These are phyloP conservation scores for Pogostemon cablin DNA, from an alignment of 257 asterid genomes.

Conservation along the genomic window DNA sequence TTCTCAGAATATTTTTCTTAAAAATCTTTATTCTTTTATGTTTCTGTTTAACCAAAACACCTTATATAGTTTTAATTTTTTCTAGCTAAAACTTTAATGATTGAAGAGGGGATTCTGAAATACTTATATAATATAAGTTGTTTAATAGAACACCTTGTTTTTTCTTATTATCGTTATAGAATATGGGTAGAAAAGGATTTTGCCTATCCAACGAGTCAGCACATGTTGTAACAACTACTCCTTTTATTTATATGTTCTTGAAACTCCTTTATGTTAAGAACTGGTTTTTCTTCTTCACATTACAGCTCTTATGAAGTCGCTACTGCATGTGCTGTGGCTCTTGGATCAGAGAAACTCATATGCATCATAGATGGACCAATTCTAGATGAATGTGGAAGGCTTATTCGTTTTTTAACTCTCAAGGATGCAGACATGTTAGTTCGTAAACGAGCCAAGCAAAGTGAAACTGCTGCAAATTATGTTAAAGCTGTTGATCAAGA, in stretches of 20 bases:
- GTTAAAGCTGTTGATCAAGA: constrained; percentile 82
- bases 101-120: background rate
- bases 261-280: constrained; percentile 11
- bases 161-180: background rate
- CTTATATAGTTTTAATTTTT: background rate
- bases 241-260: background rate
- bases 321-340: constrained; percentile 94
- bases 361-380: constrained; percentile 92
- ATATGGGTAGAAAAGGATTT: background rate
- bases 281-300: constrained; percentile 27
- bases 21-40: background rate
- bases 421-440: constrained; percentile 79
- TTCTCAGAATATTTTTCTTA: constrained; percentile 1
- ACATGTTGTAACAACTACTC: background rate
- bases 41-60: background rate
- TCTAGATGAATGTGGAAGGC: constrained; percentile 72
- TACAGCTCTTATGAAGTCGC: constrained; percentile 96
- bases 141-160: background rate
- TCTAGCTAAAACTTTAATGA: background rate
- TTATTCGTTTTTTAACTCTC: constrained; percentile 78
- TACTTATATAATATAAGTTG: constrained; percentile 1
- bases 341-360: constrained; percentile 86
- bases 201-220: constrained; percentile 13
- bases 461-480: constrained; percentile 86
- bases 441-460: constrained; percentile 78